Conservation (phyloP, 1,284 basidiomycete species). For the Melampsora larici-populina region DNA sequence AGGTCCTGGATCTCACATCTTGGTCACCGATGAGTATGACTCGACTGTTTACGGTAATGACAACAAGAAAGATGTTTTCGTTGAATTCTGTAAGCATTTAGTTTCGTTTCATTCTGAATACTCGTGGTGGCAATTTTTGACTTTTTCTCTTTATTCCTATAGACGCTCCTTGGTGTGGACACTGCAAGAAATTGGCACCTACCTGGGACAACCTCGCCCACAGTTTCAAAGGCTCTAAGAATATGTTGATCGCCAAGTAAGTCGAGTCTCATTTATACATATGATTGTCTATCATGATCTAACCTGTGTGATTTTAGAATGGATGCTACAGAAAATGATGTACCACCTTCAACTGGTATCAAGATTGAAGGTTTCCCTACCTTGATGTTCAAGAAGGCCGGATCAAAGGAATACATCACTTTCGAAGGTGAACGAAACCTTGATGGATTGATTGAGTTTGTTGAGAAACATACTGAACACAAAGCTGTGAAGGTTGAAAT, state of each 20-base stretch:
- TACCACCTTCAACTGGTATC: conserved; percentile 83
- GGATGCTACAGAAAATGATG: conserved; percentile 94
- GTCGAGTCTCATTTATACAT: conserved; percentile 5
- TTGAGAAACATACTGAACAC: conserved; percentile 19
- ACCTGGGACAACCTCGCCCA: conserved; percentile 89
- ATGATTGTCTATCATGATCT: conserved; percentile 36
- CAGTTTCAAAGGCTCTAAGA: conserved; percentile 72
- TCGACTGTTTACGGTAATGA: conserved; percentile 74
- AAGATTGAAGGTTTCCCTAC: conserved; percentile 76
- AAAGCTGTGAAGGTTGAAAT: conserved; percentile 33
- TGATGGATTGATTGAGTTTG: conserved; percentile 59
- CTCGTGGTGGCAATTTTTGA: neutral
- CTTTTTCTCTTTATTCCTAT: conserved; percentile 51
- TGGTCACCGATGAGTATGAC: conserved; percentile 89
- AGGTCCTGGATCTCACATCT: conserved; percentile 73
- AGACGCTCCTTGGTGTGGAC: conserved; percentile 84
- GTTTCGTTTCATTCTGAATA: neutral
- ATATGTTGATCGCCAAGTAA: conserved; percentile 63
- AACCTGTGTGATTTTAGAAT: conserved; percentile 75
- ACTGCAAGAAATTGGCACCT: conserved; percentile 91
- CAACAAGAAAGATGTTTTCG: conserved; percentile 80
- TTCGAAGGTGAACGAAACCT: conserved; percentile 86
- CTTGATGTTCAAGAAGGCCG: conserved; percentile 92
- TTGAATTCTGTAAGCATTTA: conserved; percentile 63
- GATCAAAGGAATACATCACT: conserved; percentile 78